Evolutionary conservation across 2,329 filamentous ascomycete genomes (phyloP), one percentile per base, ranked within the genome.

Genomic region (Fusarium palustre): DNA sequence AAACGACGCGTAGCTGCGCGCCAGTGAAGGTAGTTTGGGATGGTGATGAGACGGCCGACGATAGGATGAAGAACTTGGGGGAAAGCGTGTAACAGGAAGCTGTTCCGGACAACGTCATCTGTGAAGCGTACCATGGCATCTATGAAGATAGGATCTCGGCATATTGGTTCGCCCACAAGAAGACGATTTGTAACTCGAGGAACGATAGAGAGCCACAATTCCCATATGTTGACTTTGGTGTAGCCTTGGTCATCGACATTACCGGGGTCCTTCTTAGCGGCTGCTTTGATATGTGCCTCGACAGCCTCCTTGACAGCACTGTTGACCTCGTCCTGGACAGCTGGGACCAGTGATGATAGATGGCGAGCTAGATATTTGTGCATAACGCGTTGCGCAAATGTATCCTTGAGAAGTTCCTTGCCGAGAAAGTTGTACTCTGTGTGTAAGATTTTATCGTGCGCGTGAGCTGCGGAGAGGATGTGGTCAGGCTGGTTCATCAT

Each of bases 61-160:
- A 89, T 62, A 0, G 85, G 84, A 25, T 86, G 83, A 4, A 88
- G 71, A 3, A 83, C 75, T 10, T 77, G 76, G 0, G 86, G 85
- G 3, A 85, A 76, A 58, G 86, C 75, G 65, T 78, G 78, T n/a
- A 86, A 77, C 18, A 85, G 64, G 46, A 84, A 77, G 59, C 79
- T 78, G 59, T 82, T 82, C 45, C 83, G 71, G 3, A 87, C 71
- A 4, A 87, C 81, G 50, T 81, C 81, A 60, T 84, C 80, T 33
- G 85, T 84, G 63, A 88, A 88, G 28, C 76, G 75, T 10, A 84
- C 76, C 70, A 85, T 84, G 55, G 79, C 77, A n/a, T 80, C 71
- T 42, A 88, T 75, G 58, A 85, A 86, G 8, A 77, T 75, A 25
- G 79, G 69, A 63, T 87, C 80, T 30, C 81, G 81, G 70, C 78